Evolutionary conservation across 2,329 filamentous ascomycete genomes (phyloP).

Genomic region (Sarocladium kiliense): DNA sequence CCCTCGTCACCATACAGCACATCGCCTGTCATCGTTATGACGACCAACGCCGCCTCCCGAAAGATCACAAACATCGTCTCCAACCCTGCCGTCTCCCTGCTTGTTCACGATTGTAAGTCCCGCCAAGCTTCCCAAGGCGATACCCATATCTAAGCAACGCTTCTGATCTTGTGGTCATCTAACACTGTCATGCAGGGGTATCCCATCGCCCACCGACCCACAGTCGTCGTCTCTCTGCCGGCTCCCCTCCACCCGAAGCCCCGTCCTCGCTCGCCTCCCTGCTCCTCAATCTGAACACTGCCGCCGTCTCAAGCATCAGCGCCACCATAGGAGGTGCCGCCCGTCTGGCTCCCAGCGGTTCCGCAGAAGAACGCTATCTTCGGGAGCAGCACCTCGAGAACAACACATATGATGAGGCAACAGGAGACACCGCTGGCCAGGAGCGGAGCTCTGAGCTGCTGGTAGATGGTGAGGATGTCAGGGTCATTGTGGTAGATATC

Average conservation of each 20-base stretch:
- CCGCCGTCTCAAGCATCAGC: conserved; percentile 80
- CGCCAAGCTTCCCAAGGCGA: too few relatives aligned
- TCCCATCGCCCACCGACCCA: conserved; percentile 83
- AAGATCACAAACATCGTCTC: conserved; percentile 76
- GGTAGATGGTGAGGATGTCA: conserved; percentile 75
- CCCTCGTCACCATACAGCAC: conserved; percentile 65
- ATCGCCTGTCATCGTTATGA: conserved; percentile 90
- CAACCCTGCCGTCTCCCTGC: conserved; percentile 83
- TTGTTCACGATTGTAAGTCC: conserved; percentile 81
- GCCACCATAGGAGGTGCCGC: conserved; percentile 92
- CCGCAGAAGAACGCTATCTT: conserved; percentile 80
- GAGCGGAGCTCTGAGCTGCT: conserved; percentile 49
- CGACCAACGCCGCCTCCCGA: conserved; percentile 72
- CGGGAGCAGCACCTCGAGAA: conserved; percentile 81
- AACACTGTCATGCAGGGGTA: conserved; percentile 52
- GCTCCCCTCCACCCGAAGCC: conserved; percentile 58
- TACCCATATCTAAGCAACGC: not conserved
- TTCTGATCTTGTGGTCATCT: not conserved
- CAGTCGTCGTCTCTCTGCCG: conserved; percentile 50
- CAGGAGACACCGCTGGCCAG: conserved; percentile 45
- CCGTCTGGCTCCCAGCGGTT: conserved; percentile 63
- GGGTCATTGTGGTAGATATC: conserved; percentile 82
- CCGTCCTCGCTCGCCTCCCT: conserved; percentile 75
- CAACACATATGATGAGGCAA: conserved; percentile 73
- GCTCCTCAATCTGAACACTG: conserved; percentile 86